Percentiles rank a stretch among this genome's conserved stretches.
Conservation (phyloP, 2,329 filamentous ascomycete genomes). For the Venturia effusa region DNA sequence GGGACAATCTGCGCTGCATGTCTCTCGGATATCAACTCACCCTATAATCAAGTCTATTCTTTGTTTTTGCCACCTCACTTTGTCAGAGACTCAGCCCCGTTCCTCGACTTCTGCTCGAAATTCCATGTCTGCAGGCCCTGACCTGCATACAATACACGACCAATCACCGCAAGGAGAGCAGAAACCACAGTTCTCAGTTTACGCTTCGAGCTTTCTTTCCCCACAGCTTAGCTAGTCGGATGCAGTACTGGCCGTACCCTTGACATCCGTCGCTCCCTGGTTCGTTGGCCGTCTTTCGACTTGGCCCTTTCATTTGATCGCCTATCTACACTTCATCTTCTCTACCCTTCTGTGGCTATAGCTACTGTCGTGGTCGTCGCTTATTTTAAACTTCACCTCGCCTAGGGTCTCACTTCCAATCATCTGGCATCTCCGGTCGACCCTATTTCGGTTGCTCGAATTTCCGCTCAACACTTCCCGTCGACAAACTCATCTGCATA, state of each 20-base stretch:
- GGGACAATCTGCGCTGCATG: conserved; percentile 4
- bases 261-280: neutral
- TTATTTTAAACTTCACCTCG: neutral
- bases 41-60: neutral
- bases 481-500: neutral
- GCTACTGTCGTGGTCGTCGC: neutral
- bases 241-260: neutral
- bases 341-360: neutral
- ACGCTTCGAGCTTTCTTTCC: neutral
- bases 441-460: neutral
- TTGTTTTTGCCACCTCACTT: neutral
- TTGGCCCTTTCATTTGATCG: neutral
- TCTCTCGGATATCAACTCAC: neutral
- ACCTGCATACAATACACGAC: neutral
- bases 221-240: neutral
- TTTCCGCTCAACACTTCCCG: neutral
- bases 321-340: neutral
- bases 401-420: neutral
- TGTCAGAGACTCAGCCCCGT: neutral
- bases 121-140: neutral
- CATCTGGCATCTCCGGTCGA: neutral
- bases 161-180: neutral
- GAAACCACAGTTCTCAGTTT: neutral
- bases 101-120: neutral
- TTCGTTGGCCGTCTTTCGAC: neutral